Base-by-base conservation (phyloP, 441 rosid genomes). In the Jatropha podagrica region DNA sequence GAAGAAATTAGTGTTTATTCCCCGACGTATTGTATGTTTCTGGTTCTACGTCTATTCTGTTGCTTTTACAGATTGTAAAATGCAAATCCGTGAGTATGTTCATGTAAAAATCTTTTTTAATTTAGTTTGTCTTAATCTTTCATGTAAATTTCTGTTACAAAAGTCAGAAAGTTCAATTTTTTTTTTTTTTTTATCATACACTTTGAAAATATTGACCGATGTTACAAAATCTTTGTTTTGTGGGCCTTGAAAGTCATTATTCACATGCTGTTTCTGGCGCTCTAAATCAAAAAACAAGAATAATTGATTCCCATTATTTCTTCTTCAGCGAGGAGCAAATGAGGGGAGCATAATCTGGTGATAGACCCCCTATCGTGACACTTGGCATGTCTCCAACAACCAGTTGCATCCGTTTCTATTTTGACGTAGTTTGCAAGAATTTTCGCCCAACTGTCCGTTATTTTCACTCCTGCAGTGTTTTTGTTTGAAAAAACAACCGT, bases 1-100 rank as follows among this genome's bases (percentile, higher is more conserved):
- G 46, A 86, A 83, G 85, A 65, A 69, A 65, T 42, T 7, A 4
- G 17, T 77, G 41, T 26, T 69, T 27, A 10, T 23, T 55, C 51
- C 69, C 41, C 66, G 23, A 17, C 26, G 8, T 15, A 32, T 15
- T 60, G 42, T 38, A 55, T 49, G 59, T 65, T 76, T 37, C 63
- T 76, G 70, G 64, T 76, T 58, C 65, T 40, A 52, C 32, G 70
- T 65, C 71, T 49, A 49, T 65, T 54, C 56, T 32, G 27, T 40
- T 27, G n/a, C 42, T 37, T 60, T 27, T 32, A 61, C 42, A 61
- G 12, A 27, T 60, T 27, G 38, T 60, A 12, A 60, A 60, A 11
- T 26, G 61, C n/a, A 20, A 10, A 20, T 20, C n/a, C 1, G 18
- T 32, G 42, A 37, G 32, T 27, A 0, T 61, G 32, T 32, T 27